Percentiles rank a stretch among this genome's conserved stretches.
These are phyloP conservation scores for Thelonectria rubi DNA, from an alignment of 2,329 filamentous ascomycete genomes.

Conservation along the genomic window DNA sequence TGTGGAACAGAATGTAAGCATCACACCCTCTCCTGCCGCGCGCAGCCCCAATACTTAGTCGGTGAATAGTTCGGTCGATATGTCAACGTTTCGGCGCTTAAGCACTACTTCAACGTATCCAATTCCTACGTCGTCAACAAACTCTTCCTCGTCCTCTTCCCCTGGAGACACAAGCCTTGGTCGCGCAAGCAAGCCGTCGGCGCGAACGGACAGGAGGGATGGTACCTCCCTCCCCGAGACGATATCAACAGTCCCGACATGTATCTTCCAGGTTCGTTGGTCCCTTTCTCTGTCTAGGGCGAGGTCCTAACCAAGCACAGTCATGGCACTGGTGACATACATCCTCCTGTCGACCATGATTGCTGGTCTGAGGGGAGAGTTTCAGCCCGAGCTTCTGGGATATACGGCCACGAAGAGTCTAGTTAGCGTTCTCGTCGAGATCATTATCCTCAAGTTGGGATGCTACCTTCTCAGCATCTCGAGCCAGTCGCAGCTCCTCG, in stretches of 20 bases:
- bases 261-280: constrained; percentile 80
- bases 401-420: constrained; percentile 87
- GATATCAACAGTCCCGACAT: constrained; percentile 98
- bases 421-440: constrained; percentile 85
- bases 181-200: constrained; percentile 85
- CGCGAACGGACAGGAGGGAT: constrained; percentile 73
- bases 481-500: constrained; percentile 91
- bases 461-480: constrained; percentile 94
- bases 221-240: constrained; percentile 91
- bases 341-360: constrained; percentile 92
- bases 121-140: constrained; percentile 97
- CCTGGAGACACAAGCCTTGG: constrained; percentile 98
- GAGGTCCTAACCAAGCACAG: constrained; percentile 47
- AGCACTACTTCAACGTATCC: constrained; percentile 99
- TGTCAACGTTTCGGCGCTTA: constrained; percentile 90
- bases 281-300: no score
- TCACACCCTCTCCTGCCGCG: not conserved
- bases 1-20: constrained; percentile 88
- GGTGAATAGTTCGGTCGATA: constrained; percentile 67
- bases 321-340: constrained; percentile 98
- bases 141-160: constrained; percentile 91
- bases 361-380: constrained; percentile 87
- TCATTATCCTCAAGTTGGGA: constrained; percentile 88
- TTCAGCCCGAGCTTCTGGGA: constrained; percentile 92
- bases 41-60: constrained; percentile 25